Evolutionary conservation across 2,329 filamentous ascomycete genomes (phyloP).

Genomic region (Exophiala sideris): DNA sequence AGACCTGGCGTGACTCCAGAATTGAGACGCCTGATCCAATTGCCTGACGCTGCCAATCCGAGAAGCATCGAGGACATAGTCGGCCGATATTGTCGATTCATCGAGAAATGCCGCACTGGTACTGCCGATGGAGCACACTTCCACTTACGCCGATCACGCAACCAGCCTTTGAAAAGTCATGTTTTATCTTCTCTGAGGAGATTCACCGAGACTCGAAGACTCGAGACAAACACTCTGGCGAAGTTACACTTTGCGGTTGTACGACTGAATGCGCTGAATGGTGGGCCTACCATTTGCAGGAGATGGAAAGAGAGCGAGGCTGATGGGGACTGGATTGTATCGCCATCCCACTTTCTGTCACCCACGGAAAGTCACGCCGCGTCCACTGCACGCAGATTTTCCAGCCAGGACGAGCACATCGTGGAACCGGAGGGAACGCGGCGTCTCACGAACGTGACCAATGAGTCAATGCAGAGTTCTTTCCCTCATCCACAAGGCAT

Average conservation of each 20-base stretch:
- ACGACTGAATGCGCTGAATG: constrained; percentile 20
- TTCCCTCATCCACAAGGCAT: constrained; percentile 16
- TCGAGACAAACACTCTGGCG: constrained; percentile 14
- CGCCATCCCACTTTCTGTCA: neutral
- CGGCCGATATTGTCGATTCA: constrained; percentile 19
- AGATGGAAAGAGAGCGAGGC: constrained; percentile 11
- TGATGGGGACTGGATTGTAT: constrained; percentile 1
- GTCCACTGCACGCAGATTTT: neutral
- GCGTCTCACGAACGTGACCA: neutral
- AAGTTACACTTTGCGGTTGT: constrained; percentile 22
- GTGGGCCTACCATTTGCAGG: constrained; percentile 11
- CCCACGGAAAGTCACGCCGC: neutral
- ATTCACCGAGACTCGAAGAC: constrained; percentile 10
- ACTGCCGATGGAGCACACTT: constrained; percentile 9
- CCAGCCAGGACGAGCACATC: neutral
- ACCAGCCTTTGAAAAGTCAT: constrained; percentile 13
- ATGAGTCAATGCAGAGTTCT: neutral
- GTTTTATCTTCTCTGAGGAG: constrained; percentile 12
- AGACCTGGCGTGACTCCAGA: constrained; percentile 1
- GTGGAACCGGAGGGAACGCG: neutral
- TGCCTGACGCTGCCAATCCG: constrained; percentile 18
- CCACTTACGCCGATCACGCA: constrained; percentile 12
- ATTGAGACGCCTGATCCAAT: constrained; percentile 4
- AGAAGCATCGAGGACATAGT: constrained; percentile 22
- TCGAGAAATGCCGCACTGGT: constrained; percentile 12